A percentile compares a stretch with the other conserved stretches of the same genome.
phyloP scores from a whole-genome alignment of 2,329 filamentous ascomycete genomes.

The Zymoseptoria passerinii region DNA sequence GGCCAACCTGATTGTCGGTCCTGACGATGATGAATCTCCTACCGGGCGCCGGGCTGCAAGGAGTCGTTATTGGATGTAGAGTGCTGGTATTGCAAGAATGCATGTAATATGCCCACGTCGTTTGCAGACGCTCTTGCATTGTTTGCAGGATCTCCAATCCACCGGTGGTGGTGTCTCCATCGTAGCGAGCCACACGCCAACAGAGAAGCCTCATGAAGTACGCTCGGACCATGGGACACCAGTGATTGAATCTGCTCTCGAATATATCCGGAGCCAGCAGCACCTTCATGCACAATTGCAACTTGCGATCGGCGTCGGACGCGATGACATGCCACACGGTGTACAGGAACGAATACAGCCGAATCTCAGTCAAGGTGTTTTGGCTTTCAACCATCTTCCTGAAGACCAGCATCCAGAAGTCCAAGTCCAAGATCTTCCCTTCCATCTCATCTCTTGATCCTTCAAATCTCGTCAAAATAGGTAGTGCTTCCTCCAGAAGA shows the following conservation, averaged over 20 bases:
- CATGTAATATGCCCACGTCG: constrained; percentile 71
- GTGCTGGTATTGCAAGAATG: constrained; percentile 58
- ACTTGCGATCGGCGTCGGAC: constrained; percentile 58
- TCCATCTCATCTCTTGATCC: constrained; percentile 31
- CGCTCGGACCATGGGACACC: constrained; percentile 90
- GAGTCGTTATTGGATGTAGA: constrained; percentile 61
- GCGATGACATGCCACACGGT: constrained; percentile 68
- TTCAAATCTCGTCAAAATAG: constrained; percentile 57
- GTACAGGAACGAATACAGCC: constrained; percentile 73
- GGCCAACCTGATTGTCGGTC: constrained; percentile 57
- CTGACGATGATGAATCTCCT: constrained; percentile 83
- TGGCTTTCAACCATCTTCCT: constrained; percentile 71
- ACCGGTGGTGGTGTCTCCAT: constrained; percentile 45
- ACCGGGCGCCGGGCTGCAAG: constrained; percentile 76
- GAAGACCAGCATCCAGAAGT: constrained; percentile 78
- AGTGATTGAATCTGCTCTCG: constrained; percentile 78
- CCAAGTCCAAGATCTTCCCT: constrained; percentile 59
- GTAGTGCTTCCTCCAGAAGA: constrained; percentile 73
- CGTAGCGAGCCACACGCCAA: constrained; percentile 76
- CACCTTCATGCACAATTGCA: constrained; percentile 63
- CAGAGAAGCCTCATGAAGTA: constrained; percentile 88
- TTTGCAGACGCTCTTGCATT: constrained; percentile 59
- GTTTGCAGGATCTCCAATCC: constrained; percentile 53
- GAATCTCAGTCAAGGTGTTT: constrained; percentile 84
- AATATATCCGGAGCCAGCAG: constrained; percentile 68